Evolutionary conservation across 257 asterid genomes (phyloP), one percentile per base, ranked within the genome.

Genomic region (Cynanchum wilfordii): DNA sequence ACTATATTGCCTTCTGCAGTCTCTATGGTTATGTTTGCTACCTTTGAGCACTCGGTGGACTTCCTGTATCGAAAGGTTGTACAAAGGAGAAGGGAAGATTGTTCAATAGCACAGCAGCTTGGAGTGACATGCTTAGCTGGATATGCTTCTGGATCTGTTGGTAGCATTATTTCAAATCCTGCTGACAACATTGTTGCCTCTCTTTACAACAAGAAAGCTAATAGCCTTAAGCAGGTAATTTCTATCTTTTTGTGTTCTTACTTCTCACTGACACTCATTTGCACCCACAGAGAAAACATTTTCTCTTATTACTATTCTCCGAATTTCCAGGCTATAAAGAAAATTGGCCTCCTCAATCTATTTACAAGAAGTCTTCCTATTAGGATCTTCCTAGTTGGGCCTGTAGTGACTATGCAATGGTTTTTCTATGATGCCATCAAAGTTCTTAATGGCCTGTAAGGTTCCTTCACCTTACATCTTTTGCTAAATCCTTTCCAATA

Each of bases 111-210:
- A 42, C 87, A 84, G 73, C 87, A 84, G 75, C 85, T 84, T 30
- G 83, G 84, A 40, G 84, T 84, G 38, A 84, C 85, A 29, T 84
- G 87, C 79, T 63, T 84, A 47, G 85, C 87, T 63, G 87, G 85
- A 75, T 84, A 84, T 76, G 83, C 85, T 44, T 85, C 87, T 54
- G 87, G 87, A 78, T 78, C 85, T 54, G 59, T 84, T 72, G 87
- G 77, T 70, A 76, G 83, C 54, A 76, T 84, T 47, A 70, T 84
- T 75, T 84, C 85, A 33, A 84, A 81, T 49, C 85, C 87, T 10
- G 85, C 85, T 24, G 87, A 84, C 73, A 81, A 84, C 62, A 80
- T 84, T 62, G 82, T 84, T 68, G 59, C 87, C 36, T 56, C 82
- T 75, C 82, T 81, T 45, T 69, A 76, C 62, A 84, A 81, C 71